Percentiles rank a stretch among this genome's conserved stretches.
Conservation (phyloP, 768 basidiomycete genomes). For the Plicaturopsis crispa region DNA sequence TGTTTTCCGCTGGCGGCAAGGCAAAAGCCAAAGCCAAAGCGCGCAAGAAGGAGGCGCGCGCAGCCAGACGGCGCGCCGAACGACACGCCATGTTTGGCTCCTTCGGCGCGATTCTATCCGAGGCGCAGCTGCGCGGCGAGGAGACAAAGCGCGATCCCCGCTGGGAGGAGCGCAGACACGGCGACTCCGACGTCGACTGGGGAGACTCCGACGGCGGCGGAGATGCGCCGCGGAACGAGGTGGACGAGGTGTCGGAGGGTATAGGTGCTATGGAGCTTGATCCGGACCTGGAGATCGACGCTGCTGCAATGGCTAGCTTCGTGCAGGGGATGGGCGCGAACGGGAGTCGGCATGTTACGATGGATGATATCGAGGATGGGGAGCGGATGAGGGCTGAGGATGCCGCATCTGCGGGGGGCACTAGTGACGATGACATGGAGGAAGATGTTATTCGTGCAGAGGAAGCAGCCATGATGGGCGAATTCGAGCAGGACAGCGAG, state of each 20-base stretch:
- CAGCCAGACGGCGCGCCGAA: conserved; percentile 13
- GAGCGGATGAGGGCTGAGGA: conserved; percentile 42
- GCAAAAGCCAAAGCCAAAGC: conserved; percentile 17
- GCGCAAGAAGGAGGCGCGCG: conserved; percentile 11
- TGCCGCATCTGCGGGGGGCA: conserved; percentile 24
- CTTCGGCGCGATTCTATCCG: conserved; percentile 48
- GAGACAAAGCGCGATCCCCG: conserved; percentile 28
- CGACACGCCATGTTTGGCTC: conserved; percentile 31
- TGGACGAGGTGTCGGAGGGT: conserved; percentile 19
- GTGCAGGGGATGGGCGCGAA: conserved; percentile 39
- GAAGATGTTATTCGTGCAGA: conserved; percentile 13
- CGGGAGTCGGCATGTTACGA: conserved; percentile 44
- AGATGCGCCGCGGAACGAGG: conserved; percentile 21
- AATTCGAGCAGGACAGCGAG: conserved; percentile 2
- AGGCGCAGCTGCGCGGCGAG: conserved; percentile 36
- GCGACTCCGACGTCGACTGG: conserved; percentile 67
- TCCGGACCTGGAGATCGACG: conserved; percentile 39
- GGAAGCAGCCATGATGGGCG: neutral
- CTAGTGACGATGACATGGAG: conserved; percentile 16
- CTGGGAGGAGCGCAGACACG: conserved; percentile 45
- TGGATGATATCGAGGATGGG: conserved; percentile 60
- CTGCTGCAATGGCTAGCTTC: conserved; percentile 46
- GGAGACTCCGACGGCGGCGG: conserved; percentile 37
- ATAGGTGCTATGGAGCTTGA: conserved; percentile 59
- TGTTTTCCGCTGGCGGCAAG: conserved; percentile 17